Evolutionary conservation across 2,329 filamentous ascomycete species (phyloP).

Genomic region (Celoporthe dispersa): DNA sequence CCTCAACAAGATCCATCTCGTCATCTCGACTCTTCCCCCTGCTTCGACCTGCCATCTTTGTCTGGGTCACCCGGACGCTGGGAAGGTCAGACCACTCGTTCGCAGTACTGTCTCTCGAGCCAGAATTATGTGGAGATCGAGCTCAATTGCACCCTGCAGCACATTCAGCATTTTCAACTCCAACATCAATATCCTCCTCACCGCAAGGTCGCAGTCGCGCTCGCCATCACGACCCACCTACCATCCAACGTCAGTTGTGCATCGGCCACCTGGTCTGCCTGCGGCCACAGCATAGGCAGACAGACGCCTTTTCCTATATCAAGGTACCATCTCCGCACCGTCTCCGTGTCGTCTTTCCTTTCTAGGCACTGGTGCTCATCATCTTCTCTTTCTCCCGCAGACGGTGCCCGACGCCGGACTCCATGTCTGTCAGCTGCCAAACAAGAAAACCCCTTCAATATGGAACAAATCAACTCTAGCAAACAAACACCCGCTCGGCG

Average conservation of each 20-base stretch:
- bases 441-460: slow-evolving; percentile 31
- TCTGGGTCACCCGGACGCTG: slow-evolving; percentile 19
- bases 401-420: slow-evolving; percentile 7
- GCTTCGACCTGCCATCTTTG: slow-evolving; percentile 23
- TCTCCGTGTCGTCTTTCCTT: neutral
- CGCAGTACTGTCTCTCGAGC: slow-evolving; percentile 15
- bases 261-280: slow-evolving; percentile 25
- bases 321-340: slow-evolving; percentile 12
- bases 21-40: slow-evolving; percentile 26
- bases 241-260: slow-evolving; percentile 19
- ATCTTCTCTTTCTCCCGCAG: neutral
- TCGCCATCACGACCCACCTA: slow-evolving; percentile 7
- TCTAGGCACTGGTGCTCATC: neutral
- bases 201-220: slow-evolving; percentile 15
- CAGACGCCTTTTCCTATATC: slow-evolving; percentile 9
- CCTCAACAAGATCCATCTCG: slow-evolving; percentile 13
- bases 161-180: slow-evolving; percentile 23
- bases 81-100: slow-evolving; percentile 28
- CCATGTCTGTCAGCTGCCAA: slow-evolving; percentile 12
- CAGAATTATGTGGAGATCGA: slow-evolving; percentile 27
- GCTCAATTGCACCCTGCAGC: slow-evolving; percentile 18
- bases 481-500: slow-evolving; percentile 47
- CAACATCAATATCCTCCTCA: slow-evolving; percentile 28
- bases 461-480: slow-evolving; percentile 39
- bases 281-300: slow-evolving; percentile 20